Conservation (phyloP, 23 red algal species). For the Cyanidium caldarium region DNA sequence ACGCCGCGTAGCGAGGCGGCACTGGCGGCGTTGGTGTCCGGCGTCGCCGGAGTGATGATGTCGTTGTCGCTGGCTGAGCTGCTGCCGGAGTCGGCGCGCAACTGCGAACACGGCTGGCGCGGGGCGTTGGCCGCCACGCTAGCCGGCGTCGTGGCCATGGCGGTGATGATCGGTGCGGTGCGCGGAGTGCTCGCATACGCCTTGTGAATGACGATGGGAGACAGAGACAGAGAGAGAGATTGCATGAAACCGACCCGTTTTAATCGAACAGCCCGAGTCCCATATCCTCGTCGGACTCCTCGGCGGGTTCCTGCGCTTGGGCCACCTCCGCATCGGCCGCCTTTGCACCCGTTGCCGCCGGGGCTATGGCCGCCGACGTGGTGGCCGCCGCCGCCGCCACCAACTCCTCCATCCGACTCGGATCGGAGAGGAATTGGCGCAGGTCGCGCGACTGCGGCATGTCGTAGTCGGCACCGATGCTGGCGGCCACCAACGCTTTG, state of each 20-base stretch:
- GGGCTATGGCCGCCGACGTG: conserved; percentile 38
- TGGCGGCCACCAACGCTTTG: conserved; percentile 47
- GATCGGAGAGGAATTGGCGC: conserved; percentile 14
- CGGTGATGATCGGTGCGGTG: conserved; percentile 15
- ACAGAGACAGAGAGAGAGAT: not conserved
- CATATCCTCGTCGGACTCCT: conserved; percentile 73
- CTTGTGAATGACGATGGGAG: not conserved
- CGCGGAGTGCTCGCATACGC: not conserved
- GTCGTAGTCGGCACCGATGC: conserved; percentile 54
- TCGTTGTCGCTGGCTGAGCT: conserved; percentile 29
- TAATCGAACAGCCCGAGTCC: conserved; percentile 56
- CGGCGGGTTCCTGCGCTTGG: conserved; percentile 43
- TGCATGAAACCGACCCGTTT: not conserved
- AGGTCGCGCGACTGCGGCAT: conserved; percentile 27
- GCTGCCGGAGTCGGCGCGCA: conserved; percentile 27
- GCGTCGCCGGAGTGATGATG: conserved; percentile 56
- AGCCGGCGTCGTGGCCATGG: conserved; percentile 29
- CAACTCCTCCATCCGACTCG: conserved; percentile 66
- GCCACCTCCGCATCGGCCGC: conserved; percentile 13
- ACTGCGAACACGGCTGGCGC: conserved; percentile 7
- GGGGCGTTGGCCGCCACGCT: not conserved
- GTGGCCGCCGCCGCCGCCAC: conserved; percentile 68
- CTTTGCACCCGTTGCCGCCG: conserved; percentile 21
- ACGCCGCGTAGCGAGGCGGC: not conserved
- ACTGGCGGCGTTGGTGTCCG: conserved; percentile 22